Evolutionary conservation across 2,329 filamentous ascomycete genomes (phyloP), one percentile per base, ranked within the genome.

Genomic region (Ceratocystis diversiconidia): DNA sequence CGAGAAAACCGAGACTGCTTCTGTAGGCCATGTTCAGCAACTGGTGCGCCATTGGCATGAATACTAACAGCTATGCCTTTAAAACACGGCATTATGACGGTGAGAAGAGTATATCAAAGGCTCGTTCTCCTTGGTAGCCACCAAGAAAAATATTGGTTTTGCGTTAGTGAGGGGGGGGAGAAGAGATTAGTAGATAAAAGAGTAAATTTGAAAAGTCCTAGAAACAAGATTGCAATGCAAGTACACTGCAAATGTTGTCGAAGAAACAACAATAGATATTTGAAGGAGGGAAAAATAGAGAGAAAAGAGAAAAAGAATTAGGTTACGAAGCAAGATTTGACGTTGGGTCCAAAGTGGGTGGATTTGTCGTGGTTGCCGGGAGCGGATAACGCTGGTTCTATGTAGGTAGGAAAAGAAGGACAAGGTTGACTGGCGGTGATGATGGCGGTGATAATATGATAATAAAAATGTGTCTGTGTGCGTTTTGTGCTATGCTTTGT

Each of bases 51-150:
- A 73, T 86, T 86, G 67, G 85, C 83, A 79, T 99, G 94, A 75
- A 97, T 95, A 82, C 90, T 95, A 75, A 97, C 92, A 72, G 94
- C 92, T 78, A 99, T 91, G 77, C 94, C 94, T 81, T 97, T 95
- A 80, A 97, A 99, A 85, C 92, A 97, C 79, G 94, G 94, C 94
- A 85, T 85, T 74, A 74, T 82, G 12, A 30, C 55, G 55, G 8
- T 59, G 55, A 36, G 55, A 36, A 36, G 25, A 59, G 28, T 3
- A 5, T 32, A 36, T 30, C 3, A 12, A 59, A 17, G 3, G 15
- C 48, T 52, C 48, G 22, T 52, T 28, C 48, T 52, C 48, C 48
- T 52, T 52, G 48, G 19, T 52, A 10, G 28, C 17, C 7, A 36
- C 19, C 25, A 36, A n/a, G 15, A 28, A 36, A 59, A 17, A 32